Percentiles rank a stretch among this genome's conserved stretches.
Evolutionary conservation across 1,139 yeast species (phyloP).

Genomic region (Geotrichum citri-aurantii): DNA sequence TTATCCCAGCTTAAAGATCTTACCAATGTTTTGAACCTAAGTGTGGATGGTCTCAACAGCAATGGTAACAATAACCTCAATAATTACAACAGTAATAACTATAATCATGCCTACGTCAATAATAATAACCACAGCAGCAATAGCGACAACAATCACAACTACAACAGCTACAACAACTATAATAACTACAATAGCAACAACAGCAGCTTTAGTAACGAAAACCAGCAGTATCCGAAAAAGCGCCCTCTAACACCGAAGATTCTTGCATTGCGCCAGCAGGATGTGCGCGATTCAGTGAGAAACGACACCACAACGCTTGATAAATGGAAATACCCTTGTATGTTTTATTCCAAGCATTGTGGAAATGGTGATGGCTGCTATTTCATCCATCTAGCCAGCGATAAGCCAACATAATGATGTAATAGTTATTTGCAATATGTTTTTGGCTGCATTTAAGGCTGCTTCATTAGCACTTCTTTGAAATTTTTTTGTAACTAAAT

Average conservation of each 20-base stretch:
- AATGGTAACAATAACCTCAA: background rate
- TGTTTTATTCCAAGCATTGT: conserved; percentile 20
- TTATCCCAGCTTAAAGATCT: background rate
- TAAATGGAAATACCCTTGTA: conserved; percentile 22
- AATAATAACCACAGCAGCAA: background rate
- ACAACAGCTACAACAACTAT: background rate
- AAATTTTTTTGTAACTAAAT: background rate
- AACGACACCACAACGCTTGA: conserved; percentile 19
- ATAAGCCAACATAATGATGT: background rate
- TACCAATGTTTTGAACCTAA: background rate
- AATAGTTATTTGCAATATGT: background rate
- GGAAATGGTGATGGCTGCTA: conserved; percentile 22
- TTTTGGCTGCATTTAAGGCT: background rate
- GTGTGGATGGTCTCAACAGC: background rate
- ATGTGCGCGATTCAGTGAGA: conserved; percentile 24
- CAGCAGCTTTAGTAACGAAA: background rate
- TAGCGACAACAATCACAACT: background rate
- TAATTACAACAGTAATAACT: background rate
- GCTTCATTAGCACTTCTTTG: background rate
- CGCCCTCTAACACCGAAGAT: conserved; percentile 5
- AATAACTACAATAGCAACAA: conserved; percentile 3
- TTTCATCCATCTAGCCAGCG: conserved; percentile 16
- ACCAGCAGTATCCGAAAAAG: background rate
- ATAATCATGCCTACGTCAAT: background rate
- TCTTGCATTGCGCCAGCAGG: conserved; percentile 19